Percentiles rank a stretch among this genome's conserved stretches.
phyloP scores from a whole-genome alignment of 176 grass and related monocot species.

The Paspalum notatum region DNA sequence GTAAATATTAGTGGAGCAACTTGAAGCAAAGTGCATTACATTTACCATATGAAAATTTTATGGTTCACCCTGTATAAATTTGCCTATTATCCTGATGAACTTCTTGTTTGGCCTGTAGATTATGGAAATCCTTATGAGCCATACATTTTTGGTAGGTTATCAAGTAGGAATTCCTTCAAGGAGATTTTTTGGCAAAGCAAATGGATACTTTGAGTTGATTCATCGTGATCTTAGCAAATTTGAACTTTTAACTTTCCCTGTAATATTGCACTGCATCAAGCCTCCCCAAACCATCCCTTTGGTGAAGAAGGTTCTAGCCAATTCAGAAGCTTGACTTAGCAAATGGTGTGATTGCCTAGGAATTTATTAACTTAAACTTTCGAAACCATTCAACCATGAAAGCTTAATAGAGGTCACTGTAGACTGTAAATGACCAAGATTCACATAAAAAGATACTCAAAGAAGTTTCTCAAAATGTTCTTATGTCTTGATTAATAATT shows the following conservation, averaged over 20 bases:
- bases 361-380: background rate
- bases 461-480: background rate
- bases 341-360: background rate
- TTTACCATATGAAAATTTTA: background rate
- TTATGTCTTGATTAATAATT: background rate
- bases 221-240: background rate
- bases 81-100: background rate
- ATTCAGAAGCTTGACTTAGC: background rate
- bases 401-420: background rate
- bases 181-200: background rate
- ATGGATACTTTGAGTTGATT: background rate
- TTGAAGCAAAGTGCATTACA: background rate
- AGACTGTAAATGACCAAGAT: background rate
- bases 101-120: background rate
- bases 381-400: background rate
- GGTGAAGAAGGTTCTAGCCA: background rate
- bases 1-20: background rate
- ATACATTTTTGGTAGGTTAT: background rate
- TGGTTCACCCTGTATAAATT: background rate
- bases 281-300: background rate
- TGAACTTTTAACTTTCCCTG: background rate
- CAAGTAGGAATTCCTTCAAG: background rate
- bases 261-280: background rate
- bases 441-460: background rate
- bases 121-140: background rate